These are phyloP conservation scores for Mesembryanthemum crystallinum DNA, from an alignment of 148 eudicot genomes.

Conservation along the genomic window DNA sequence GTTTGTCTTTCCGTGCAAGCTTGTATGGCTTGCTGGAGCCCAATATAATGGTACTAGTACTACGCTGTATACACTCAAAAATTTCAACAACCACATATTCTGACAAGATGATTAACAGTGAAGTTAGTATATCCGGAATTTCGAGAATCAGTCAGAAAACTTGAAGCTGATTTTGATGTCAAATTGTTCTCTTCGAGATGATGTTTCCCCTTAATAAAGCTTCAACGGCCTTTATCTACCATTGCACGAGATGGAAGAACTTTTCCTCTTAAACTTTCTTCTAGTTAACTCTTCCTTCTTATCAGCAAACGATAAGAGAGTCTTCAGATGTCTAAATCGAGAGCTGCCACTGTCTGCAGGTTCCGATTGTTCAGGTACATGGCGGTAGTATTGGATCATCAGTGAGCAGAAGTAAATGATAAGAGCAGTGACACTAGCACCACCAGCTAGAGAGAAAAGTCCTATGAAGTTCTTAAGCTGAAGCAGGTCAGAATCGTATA, in stretches of 20 bases:
- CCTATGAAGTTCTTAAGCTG: conserved; percentile 30
- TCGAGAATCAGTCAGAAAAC: too few species aligned
- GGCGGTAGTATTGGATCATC: conserved; percentile 26
- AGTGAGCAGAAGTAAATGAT: conserved; percentile 30
- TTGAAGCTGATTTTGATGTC: too few species aligned
- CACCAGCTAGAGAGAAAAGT: conserved; percentile 27
- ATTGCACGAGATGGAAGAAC: conserved; percentile 15
- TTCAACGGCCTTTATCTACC: conserved; percentile 7
- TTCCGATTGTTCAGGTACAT: conserved; percentile 25
- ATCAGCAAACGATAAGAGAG: conserved; percentile 38
- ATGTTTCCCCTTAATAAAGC: conserved; percentile 13
- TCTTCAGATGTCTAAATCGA: conserved; percentile 25
- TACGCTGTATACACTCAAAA: too few species aligned
- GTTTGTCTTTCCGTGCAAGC: too few species aligned
- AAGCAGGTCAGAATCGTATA: conserved; percentile 33
- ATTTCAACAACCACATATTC: too few species aligned
- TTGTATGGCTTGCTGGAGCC: too few species aligned
- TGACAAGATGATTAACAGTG: too few species aligned
- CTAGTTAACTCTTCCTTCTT: conserved; percentile 37
- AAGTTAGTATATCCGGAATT: too few species aligned
- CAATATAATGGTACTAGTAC: too few species aligned
- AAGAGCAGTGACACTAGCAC: conserved; percentile 27
- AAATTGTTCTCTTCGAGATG: neutral
- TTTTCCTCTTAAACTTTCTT: conserved; percentile 39
- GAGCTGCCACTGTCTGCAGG: conserved; percentile 30